Evolutionary conservation across 2,329 filamentous ascomycete genomes (phyloP).

Genomic region (Nigrospora osmanthi): DNA sequence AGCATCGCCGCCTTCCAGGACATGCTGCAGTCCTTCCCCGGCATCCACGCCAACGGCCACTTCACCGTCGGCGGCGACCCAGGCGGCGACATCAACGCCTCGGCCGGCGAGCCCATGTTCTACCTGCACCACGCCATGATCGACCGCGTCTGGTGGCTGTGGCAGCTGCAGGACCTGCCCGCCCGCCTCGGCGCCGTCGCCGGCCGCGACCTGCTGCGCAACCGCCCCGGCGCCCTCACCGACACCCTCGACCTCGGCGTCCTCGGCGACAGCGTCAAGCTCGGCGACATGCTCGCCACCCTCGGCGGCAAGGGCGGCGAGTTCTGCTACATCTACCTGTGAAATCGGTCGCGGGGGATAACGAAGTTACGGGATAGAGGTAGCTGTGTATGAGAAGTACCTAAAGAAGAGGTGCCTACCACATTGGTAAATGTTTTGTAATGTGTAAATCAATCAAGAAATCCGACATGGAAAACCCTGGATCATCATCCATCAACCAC

Average conservation of each 20-base stretch:
- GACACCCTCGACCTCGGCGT: conserved; percentile 13
- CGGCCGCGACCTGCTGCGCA: conserved; percentile 13
- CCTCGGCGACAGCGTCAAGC: conserved; percentile 8
- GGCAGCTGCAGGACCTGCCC: conserved; percentile 10
- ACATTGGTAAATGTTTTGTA: too few relatives aligned
- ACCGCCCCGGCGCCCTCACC: conserved; percentile 12
- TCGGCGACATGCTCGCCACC: conserved; percentile 16
- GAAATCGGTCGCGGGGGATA: too few relatives aligned
- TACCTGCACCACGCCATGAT: conserved; percentile 14
- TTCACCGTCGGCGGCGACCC: conserved; percentile 21
- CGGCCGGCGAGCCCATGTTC: conserved; percentile 12
- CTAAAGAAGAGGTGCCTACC: too few relatives aligned
- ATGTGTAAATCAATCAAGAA: too few relatives aligned
- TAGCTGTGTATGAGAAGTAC: too few relatives aligned
- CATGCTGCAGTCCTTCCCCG: conserved; percentile 24
- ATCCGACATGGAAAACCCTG: too few relatives aligned
- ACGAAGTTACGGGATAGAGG: too few relatives aligned
- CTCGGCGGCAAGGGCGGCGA: conserved; percentile 14
- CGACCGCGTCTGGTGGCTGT: conserved; percentile 12
- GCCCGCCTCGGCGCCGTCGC: conserved; percentile 7
- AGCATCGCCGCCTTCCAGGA: conserved; percentile 25
- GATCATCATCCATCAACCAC: too few relatives aligned
- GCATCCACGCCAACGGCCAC: conserved; percentile 18
- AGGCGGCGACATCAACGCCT: conserved; percentile 9
- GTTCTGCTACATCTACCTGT: conserved; percentile 19